Percentiles rank a stretch among this genome's conserved stretches.
Evolutionary conservation across 2,329 filamentous ascomycete species (phyloP).

Genomic region (Penicillium hesseltinei): DNA sequence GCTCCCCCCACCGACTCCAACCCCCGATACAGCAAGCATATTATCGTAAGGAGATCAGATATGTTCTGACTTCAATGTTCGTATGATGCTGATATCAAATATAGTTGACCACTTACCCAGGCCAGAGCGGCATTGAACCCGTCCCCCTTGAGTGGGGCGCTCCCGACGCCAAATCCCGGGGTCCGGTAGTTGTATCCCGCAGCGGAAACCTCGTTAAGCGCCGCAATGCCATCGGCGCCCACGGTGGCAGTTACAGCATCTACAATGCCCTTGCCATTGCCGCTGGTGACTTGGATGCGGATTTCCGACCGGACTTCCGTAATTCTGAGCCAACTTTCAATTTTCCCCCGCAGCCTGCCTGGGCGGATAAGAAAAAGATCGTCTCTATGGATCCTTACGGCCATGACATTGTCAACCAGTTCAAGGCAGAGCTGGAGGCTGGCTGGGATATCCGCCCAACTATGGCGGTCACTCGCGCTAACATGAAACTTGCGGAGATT

Average conservation of each 20-base stretch:
- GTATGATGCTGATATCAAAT: conserved; percentile 13
- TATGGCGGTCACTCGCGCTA: conserved; percentile 86
- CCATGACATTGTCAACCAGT: conserved; percentile 78
- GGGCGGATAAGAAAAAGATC: conserved; percentile 88
- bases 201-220: conserved; percentile 34
- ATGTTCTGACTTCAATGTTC: neutral
- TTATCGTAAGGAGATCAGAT: conserved; percentile 28
- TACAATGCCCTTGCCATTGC: conserved; percentile 93
- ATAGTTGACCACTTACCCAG: conserved; percentile 76
- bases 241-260: conserved; percentile 91
- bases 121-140: conserved; percentile 92
- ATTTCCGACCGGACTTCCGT: conserved; percentile 75
- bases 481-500: conserved; percentile 95
- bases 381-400: conserved; percentile 96
- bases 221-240: conserved; percentile 61
- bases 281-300: conserved; percentile 78
- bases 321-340: conserved; percentile 90
- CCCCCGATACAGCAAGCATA: conserved; percentile 35
- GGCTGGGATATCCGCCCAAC: conserved; percentile 75
- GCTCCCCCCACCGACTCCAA: conserved; percentile 23
- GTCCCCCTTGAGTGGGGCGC: conserved; percentile 85
- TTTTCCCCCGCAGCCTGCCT: conserved; percentile 85
- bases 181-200: conserved; percentile 76
- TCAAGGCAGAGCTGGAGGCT: conserved; percentile 73
- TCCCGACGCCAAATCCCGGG: conserved; percentile 69